A percentile compares a stretch with the other conserved stretches of the same genome.
These are phyloP conservation scores for Didymella lethalis DNA, from an alignment of 2,329 filamentous ascomycete genomes.

Conservation along the genomic window DNA sequence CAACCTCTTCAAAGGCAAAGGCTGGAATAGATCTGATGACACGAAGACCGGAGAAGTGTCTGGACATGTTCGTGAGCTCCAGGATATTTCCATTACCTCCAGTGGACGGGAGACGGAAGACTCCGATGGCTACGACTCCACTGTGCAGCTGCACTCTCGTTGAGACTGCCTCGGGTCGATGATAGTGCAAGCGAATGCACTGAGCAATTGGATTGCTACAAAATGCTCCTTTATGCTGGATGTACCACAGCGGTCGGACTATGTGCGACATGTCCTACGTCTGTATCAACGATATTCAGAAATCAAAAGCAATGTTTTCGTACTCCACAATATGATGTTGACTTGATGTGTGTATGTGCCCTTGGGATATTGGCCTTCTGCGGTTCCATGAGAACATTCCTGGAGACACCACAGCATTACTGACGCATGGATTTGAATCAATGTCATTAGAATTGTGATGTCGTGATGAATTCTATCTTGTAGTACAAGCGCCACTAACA, in stretches of 20 bases:
- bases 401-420: background rate
- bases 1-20: conserved; percentile 46
- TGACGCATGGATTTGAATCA: background rate
- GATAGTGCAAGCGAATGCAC: background rate
- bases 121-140: background rate
- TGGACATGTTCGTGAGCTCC: conserved; percentile 11
- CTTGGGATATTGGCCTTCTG: background rate
- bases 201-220: background rate
- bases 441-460: conserved; percentile 22
- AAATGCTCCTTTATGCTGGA: background rate
- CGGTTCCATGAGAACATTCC: background rate
- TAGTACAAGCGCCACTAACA: conserved; percentile 43
- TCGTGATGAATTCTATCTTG: conserved; percentile 39
- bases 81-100: background rate
- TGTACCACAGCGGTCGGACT: background rate
- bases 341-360: background rate
- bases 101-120: background rate
- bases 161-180: background rate
- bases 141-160: background rate
- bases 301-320: background rate
- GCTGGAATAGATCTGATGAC: conserved; percentile 38
- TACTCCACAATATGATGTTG: background rate
- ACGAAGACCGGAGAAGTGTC: conserved; percentile 5
- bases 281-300: conserved; percentile 10
- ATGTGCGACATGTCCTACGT: background rate